Base-by-base conservation (phyloP, 2,329 filamentous ascomycete genomes). In the Epichloe hybrida region DNA sequence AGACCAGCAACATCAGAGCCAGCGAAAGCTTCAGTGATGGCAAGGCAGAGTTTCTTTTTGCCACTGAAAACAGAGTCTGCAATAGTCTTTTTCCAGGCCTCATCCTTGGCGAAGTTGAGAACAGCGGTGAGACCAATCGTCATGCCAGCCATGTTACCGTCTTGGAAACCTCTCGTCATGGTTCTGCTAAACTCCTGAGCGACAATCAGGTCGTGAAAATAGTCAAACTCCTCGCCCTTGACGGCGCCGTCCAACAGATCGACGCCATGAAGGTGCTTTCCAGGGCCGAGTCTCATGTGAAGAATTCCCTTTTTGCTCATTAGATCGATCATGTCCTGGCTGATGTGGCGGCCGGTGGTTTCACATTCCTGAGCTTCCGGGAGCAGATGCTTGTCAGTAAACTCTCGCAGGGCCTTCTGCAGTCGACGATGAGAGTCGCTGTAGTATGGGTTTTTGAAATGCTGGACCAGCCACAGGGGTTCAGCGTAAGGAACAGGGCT, bases 101-200 rank as follows among this genome's bases (percentile, higher is more conserved):
- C 72, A 60, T 91, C 77, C 48, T 77, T 79, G 65, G 86, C 79
- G 74, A 83, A 94, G 71, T 91, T 84, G 62, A 88, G 76, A 23
- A 94, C 79, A 11, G 86, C 87, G 1, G 88, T 87, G 56, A 94
- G 69, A 39, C 81, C 81, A 57, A 94, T 94, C 31, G 83, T 82
- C 85, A 94, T 88, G 49, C 88, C 88, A 2, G 86, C 84, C 78
- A 94, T 80, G 67, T 88, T 90, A 3, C 87, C 88, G 64, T 95
- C 88, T 65, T 88, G 82, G 69, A 93, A 95, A 1, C 88, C 88
- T 59, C 86, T 72, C 31, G 84, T 81, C 64, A 84, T 87, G 6
- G 79, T 72, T 35, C 88, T 76, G 1, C 77, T 74, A 57, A 86
- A 69, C 67, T 94, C 88, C 68, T 94, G 88, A 8, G 74, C 71